phyloP scores from a whole-genome alignment of 2,329 filamentous ascomycete species.

The Beauveria medogensis region DNA sequence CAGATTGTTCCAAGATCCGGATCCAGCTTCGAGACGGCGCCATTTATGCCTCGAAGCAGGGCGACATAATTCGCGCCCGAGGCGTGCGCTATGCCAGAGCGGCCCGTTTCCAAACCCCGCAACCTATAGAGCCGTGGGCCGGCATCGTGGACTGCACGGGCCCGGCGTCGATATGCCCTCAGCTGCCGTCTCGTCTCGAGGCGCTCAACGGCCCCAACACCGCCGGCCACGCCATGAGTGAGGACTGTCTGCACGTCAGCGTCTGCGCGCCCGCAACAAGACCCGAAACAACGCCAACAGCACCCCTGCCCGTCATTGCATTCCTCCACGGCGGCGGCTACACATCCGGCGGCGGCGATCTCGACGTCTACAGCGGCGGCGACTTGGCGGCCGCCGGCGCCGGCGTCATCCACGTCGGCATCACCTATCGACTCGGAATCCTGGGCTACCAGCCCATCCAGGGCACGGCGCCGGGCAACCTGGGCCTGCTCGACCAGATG shows the following conservation, averaged over 20 bases:
- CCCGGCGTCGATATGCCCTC: slow-evolving; percentile 14
- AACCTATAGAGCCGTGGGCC: slow-evolving; percentile 5
- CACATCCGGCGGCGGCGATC: slow-evolving; percentile 11
- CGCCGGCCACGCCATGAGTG: slow-evolving; percentile 3
- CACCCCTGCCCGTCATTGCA: slow-evolving; percentile 20
- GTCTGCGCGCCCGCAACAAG: slow-evolving; percentile 4
- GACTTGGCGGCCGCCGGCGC: slow-evolving; percentile 5
- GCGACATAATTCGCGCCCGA: slow-evolving; percentile 11
- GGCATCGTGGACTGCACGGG: slow-evolving; percentile 11
- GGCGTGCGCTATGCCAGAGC: slow-evolving; percentile 13
- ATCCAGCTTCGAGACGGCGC: slow-evolving; percentile 12
- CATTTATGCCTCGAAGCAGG: slow-evolving; percentile 8
- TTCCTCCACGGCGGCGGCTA: slow-evolving; percentile 20
- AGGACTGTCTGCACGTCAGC: slow-evolving; percentile 15
- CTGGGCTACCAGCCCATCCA: slow-evolving; percentile 26
- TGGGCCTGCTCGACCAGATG: slow-evolving; percentile 53
- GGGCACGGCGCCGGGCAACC: slow-evolving; percentile 31
- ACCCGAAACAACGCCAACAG: too few species aligned
- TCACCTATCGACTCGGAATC: slow-evolving; percentile 27
- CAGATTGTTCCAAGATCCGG: slow-evolving; percentile 15
- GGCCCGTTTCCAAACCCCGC: slow-evolving; percentile 13
- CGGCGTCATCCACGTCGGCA: slow-evolving; percentile 22
- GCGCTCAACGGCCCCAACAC: slow-evolving; percentile 12
- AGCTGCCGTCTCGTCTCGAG: slow-evolving; percentile 12
- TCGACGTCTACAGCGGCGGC: slow-evolving; percentile 12